Evolutionary conservation across 768 basidiomycete species (phyloP), one percentile per base, ranked within the genome.

Genomic region (Suillus clintonianus): DNA sequence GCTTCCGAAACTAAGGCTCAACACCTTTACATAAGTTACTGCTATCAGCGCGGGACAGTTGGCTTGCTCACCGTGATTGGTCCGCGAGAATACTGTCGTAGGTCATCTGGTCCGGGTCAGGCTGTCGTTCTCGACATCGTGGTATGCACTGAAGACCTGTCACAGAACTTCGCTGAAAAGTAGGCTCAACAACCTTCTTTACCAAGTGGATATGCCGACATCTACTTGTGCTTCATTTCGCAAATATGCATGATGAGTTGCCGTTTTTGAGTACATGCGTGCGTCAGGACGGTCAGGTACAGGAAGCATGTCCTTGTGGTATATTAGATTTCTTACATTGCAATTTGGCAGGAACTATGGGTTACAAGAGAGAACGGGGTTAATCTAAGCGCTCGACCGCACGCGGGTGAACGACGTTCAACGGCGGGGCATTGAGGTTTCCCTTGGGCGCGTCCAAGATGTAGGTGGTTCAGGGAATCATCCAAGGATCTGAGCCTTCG

Each of bases 401-500:
- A 57, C 3, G 17, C n/a, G 17, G 11, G 24, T 17, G 22, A 24
- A 24, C 2, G 14, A 41, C 9, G 14, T 57, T 57, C 24, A 19
- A 57, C 15, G 24, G 22, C 22, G 17, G 15, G 47, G 41, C 58
- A 15, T 32, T 3, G 17, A 17, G 39, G 37, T 41, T 13, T 36
- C 56, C 24, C 17, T 14, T 11, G 4, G 37, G 24, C 39, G 24
- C 17, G 24, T 27, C 22, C 56, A 41, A 19, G 27, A 57, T 57
- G 14, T 14, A 60, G 15, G 58, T 32, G 37, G 22, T 61, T 32
- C 61, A 32, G 17, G 34, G 48, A 34, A 56, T 85, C 73, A 91
- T 70, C 90, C 91, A 57, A 93, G 87, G 64, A 92, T 74, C 53
- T 80, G 77, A 59, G 76, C 79, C 77, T 93, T 92, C 60, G 81